Evolutionary conservation across 148 eudicot genomes (phyloP).

Genomic region (Beta vulgaris): DNA sequence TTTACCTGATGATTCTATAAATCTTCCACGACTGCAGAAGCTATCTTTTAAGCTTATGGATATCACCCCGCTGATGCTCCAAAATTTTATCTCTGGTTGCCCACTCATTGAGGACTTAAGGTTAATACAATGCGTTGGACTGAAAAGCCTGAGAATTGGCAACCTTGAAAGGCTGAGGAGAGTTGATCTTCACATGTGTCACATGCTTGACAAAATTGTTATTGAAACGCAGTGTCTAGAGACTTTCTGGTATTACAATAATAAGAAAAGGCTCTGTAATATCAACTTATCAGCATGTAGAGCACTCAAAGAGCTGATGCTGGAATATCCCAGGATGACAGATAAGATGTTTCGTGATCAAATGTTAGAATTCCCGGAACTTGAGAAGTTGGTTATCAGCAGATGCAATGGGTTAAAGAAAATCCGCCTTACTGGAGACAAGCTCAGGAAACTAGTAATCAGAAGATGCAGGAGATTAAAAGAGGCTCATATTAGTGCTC

Average conservation of each 20-base stretch:
- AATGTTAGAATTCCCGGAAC: constrained; percentile 11
- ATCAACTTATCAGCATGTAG: constrained; percentile 20
- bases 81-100: constrained; percentile 11
- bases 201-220: constrained; percentile 3
- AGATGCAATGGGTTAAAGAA: constrained; percentile 24
- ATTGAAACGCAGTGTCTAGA: constrained; percentile 17
- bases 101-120: constrained; percentile 25
- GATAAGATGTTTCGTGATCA: constrained; percentile 12
- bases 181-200: constrained; percentile 29
- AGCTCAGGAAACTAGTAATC: constrained; percentile 18
- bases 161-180: constrained; percentile 14
- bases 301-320: constrained; percentile 17
- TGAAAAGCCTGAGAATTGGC: not conserved
- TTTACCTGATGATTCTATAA: not conserved
- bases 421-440: constrained; percentile 10
- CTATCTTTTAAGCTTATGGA: constrained; percentile 14
- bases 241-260: constrained; percentile 20
- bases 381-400: constrained; percentile 27
- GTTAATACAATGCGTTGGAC: constrained; percentile 16
- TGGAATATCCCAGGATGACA: constrained; percentile 25
- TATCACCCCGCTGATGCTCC: not conserved
- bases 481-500: constrained; percentile 11
- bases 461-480: constrained; percentile 25
- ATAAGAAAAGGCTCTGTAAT: constrained; percentile 1
- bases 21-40: constrained; percentile 22